Percentiles rank a stretch among this genome's conserved stretches.
Evolutionary conservation across 495 filamentous ascomycete genomes (phyloP).

Genomic region (Lasiosphaeria ovina): DNA sequence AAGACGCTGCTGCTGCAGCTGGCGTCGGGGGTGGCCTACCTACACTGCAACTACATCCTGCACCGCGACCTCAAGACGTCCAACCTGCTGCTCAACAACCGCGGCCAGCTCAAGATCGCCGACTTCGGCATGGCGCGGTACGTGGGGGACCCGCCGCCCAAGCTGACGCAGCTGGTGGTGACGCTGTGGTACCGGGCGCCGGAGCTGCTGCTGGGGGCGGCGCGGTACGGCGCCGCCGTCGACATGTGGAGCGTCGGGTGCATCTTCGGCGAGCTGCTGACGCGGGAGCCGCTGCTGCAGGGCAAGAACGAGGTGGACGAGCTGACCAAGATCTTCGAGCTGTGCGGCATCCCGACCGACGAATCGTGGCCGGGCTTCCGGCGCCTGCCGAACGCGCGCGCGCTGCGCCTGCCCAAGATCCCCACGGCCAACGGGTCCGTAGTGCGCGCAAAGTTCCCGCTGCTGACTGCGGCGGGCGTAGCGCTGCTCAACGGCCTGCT

Average conservation of each 20-base stretch:
- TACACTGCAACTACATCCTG: constrained; percentile 89
- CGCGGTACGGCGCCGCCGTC: constrained; percentile 70
- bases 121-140: constrained; percentile 98
- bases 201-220: constrained; percentile 81
- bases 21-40: constrained; percentile 74
- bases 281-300: constrained; percentile 79
- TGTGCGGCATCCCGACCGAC: constrained; percentile 86
- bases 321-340: constrained; percentile 69
- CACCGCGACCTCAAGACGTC: constrained; percentile 97
- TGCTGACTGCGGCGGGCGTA: constrained; percentile 73
- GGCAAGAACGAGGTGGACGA: constrained; percentile 96
- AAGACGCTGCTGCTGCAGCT: constrained; percentile 89
- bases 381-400: constrained; percentile 83
- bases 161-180: constrained; percentile 90
- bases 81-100: constrained; percentile 93
- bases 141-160: constrained; percentile 71
- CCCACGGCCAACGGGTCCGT: constrained; percentile 36
- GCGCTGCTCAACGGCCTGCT: constrained; percentile 67
- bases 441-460: constrained; percentile 73
- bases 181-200: constrained; percentile 97
- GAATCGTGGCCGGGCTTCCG: constrained; percentile 85
- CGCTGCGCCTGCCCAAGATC: constrained; percentile 68
- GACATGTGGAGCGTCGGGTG: constrained; percentile 97
- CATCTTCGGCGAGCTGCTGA: constrained; percentile 90
- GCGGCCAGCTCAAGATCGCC: constrained; percentile 90